These are phyloP conservation scores for Colletotrichum camelliae DNA, from an alignment of 2,329 filamentous ascomycete species.

Conservation along the genomic window DNA sequence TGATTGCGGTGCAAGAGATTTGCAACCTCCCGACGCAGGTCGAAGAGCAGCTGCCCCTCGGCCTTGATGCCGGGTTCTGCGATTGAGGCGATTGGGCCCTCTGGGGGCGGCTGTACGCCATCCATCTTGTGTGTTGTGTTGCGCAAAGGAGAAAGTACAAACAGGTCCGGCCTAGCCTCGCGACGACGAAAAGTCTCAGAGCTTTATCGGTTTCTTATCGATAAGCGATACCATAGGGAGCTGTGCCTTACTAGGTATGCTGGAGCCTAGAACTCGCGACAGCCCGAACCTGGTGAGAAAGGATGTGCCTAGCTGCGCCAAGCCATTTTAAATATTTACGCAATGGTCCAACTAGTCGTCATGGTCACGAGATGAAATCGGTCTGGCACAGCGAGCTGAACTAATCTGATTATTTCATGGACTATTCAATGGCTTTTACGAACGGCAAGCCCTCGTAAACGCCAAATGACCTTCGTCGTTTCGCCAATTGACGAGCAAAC, in stretches of 20 bases:
- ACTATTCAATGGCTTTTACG: conserved; percentile 13
- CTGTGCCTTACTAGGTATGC: not conserved
- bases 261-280: not conserved
- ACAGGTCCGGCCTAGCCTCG: conserved; percentile 5
- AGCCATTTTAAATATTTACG: not conserved
- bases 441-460: conserved; percentile 18
- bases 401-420: conserved; percentile 1
- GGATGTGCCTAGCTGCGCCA: not conserved
- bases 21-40: conserved; percentile 77
- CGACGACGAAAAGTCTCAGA: conserved; percentile 18
- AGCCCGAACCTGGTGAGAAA: not conserved
- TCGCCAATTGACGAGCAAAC: conserved; percentile 10
- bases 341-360: not conserved
- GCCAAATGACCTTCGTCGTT: conserved; percentile 4
- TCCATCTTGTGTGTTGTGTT: conserved; percentile 21
- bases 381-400: not conserved
- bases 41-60: conserved; percentile 60
- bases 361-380: not conserved
- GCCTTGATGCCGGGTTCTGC: conserved; percentile 70
- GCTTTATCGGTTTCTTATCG: conserved; percentile 21
- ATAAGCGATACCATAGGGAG: conserved; percentile 5
- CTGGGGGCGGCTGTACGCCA: conserved; percentile 23
- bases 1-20: conserved; percentile 73
- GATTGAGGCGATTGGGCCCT: conserved; percentile 53
- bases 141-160: conserved; percentile 14